Evolutionary conservation across 768 basidiomycete species (phyloP), one percentile per base, ranked within the genome.

Genomic region (Termitomyces sp.): DNA sequence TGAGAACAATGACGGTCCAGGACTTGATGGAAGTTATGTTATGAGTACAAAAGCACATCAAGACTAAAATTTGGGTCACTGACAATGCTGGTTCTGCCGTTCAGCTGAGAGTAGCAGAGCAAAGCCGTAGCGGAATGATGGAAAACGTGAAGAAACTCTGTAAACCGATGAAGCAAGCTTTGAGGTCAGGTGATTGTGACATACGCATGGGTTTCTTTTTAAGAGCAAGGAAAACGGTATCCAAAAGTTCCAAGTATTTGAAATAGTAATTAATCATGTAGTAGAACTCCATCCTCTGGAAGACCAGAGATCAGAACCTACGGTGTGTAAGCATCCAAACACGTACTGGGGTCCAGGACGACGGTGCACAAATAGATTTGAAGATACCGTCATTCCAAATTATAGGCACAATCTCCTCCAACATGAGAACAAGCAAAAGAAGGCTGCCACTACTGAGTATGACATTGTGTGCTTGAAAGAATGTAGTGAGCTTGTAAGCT

Each of bases 191-290:
- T 58, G 45, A 34, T n/a, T 34, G 25, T 5, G 50, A 76, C 87
- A 63, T 70, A 96, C 95, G 92, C 54, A 99, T 82, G 15, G 94
- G 94, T 76, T 98, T 98, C 84, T 98, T 99, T 86, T 98, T 99
- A 69, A 98, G 78, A 10, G 92, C 92, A 66, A 99, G 86, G 83
- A 98, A 99, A 66, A 98, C 85, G 14, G 97, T 99, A 80, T 98
- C 97, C 65, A 96, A 74, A 61, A 98, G 86, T 77, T 99, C 97
- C 65, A 97, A 78, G 75, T 98, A 98, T 74, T 98, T 98, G 86
- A 97, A 93, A 77, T 89, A 95, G 79, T 98, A 99, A 81, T 99
- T 99, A 81, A 98, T 82, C 82, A 98, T 94, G 80, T 99, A 98
- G 80, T 92, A 98, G 70, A 95, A 89, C 78, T 98, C 91, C 73